Evolutionary conservation across 768 basidiomycete genomes (phyloP), one percentile per base, ranked within the genome.

Genomic region (Coprinopsis sp.): DNA sequence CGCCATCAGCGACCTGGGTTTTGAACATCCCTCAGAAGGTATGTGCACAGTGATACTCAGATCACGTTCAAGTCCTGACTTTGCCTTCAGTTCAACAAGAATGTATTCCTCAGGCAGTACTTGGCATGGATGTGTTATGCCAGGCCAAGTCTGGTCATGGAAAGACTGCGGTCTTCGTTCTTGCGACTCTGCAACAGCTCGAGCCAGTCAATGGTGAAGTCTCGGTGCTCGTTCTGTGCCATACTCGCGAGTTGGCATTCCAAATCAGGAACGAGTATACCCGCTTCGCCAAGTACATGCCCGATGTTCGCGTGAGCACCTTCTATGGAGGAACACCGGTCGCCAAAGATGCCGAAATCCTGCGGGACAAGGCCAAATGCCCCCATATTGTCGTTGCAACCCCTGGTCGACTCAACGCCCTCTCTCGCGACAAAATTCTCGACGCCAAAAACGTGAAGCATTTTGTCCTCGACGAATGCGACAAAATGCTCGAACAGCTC

Each of bases 401-500:
- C 13, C 96, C 96, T 40, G 96, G 96, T 58, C 87, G 96, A 50
- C 76, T 97, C 65, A 96, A 97, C 64, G 95, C 94, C 46, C 85
- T 99, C 56, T 82, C 86, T 40, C 78, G 95, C 56, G 96, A 98
- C 72, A 98, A 98, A 76, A 79, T 87, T 59, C 67, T 99, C 69
- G 91, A 96, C 63, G 89, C 90, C 54, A 89, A 89, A 71, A 84
- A 90, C 62, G 92, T 98, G 68, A 98, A 98, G 73, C 95, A 98
- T 76, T 99, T 99, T 71, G 93, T 96, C 47, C 76, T 99, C 67
- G 96, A 99, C 80, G 96, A 99, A 76, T 99, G 96, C 80, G 96
- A 99, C 80, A 99, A 99, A 82, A 97, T 99, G 92, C 87, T 99
- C 66, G 96, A 99, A 81, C 89, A 93, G 82, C 93, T 99, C 75